Base-by-base conservation (phyloP, 345 rosid species). In the Eucalyptus brandiana region DNA sequence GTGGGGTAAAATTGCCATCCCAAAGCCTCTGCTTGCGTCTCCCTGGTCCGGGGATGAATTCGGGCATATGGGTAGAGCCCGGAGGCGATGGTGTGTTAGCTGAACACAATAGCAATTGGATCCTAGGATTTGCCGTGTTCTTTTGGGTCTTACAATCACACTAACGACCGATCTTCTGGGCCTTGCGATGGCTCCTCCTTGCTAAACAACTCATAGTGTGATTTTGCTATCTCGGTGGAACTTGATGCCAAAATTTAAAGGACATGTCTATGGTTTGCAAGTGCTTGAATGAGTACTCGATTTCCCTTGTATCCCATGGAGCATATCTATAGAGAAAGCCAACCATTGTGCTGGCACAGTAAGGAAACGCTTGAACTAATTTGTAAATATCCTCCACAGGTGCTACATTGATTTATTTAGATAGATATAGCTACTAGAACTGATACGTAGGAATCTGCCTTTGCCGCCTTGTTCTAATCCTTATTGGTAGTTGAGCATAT, bases 381-480 rank as follows among this genome's bases (percentile, higher is more conserved):
- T n/a, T 19, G 9, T n/a, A 2, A 65, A 65, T 65, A 30, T 62
- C 11, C 19, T 65, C 76, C 3, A n/a, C 40, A 7, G 21, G 21
- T 65, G 76, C 21, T 65, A 3, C 76, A n/a, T 65, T 6, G 10
- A 34, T 65, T 65, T 65, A 8, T n/a, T 65, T n/a, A 0, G 11
- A 65, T 30, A 65, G 80, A 67, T 1, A 32, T 67, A 32, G 42
- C 40, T 67, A 32, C 17, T 32, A 67, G 42, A 67, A 67, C 23
- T 8, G 15, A 65, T 15, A 62, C 1, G 37, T 6, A 30, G 37
- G 72, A 65, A 2, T 15, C 32, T 3, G 62, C 62, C 62, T 56
- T 56, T 24, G 30, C 0, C 2, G 62, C 62, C 13, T 3, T 1
- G 0, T 56, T 24, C 1, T 53, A 53, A 53, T 8, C 58, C 58